Evolutionary conservation across 2,329 filamentous ascomycete species (phyloP), one percentile per base, ranked within the genome.

Genomic region (Colletotrichum gigasporum): DNA sequence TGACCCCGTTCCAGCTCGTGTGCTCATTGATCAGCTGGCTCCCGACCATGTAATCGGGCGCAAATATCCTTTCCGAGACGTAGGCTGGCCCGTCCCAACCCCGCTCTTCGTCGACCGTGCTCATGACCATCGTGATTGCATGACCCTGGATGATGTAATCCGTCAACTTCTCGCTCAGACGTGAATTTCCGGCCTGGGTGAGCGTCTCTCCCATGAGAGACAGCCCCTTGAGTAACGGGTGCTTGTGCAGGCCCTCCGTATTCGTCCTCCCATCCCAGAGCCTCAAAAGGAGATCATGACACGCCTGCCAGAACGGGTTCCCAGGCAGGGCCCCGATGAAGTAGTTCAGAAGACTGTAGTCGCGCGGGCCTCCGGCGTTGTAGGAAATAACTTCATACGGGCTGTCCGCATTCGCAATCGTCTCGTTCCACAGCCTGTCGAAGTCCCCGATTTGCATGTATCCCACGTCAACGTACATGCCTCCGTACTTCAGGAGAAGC

Each of bases 81-180:
- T 87, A 88, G 34, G 75, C 71, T 0, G 86, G 85, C 1, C 86
- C 85, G 69, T 88, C 73, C 85, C 85, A 88, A 1, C 71, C 75
- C 28, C 79, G 80, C 28, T 82, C 79, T 3, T 79, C 74, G 64
- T 87, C 85, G 0, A 86, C 69, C 5, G 84, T 78, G 2, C 82
- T 79, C 80, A 86, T 81, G 1, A 83, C 84, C 72, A 83, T 73
- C 6, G 77, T 79, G 66, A 86, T 79, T 3, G 77, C 83, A 64
- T 87, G 84, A 3, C 83, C 85, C 65, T 88, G 85, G 39, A 84
- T 82, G 58, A 87, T 85, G 66, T 88, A 88, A 68, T 88, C 85
- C 2, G 81, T 82, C 69, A 87, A 75, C 66, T 82, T 75, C 56
- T 71, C 75, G 35, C 76, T 76, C 11, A 75, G 11, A 20, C 18